Conservation (phyloP, 768 basidiomycete genomes). For the Clitopilus passeckerianus region DNA sequence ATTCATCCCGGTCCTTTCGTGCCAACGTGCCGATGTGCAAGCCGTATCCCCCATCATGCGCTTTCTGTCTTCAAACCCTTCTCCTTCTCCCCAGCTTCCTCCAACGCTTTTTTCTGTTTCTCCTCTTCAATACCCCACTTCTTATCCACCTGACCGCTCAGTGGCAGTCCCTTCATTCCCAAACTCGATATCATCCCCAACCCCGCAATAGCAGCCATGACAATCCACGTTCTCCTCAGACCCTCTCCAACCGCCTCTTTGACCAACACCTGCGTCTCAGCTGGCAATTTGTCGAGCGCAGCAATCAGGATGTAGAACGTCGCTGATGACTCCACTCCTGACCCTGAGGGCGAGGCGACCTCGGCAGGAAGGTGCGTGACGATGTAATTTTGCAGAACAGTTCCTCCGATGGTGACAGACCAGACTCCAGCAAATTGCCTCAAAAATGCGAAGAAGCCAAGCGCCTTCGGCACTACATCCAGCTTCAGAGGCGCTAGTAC, state of each 20-base stretch:
- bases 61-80: background rate
- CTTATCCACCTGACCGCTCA: conserved; percentile 24
- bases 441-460: conserved; percentile 36
- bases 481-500: conserved; percentile 42
- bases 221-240: conserved; percentile 35
- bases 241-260: conserved; percentile 33
- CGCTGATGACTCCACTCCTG: conserved; percentile 39
- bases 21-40: too few relatives aligned
- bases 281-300: background rate
- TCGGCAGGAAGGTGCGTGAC: conserved; percentile 30
- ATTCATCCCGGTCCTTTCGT: too few relatives aligned
- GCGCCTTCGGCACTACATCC: conserved; percentile 31
- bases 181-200: conserved; percentile 28
- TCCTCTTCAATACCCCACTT: conserved; percentile 18
- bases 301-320: conserved; percentile 22
- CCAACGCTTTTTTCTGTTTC: conserved; percentile 12
- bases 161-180: conserved; percentile 25
- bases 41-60: too few relatives aligned
- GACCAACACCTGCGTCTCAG: background rate
- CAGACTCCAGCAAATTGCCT: conserved; percentile 35
- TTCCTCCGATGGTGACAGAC: conserved; percentile 46
- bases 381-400: conserved; percentile 50
- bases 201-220: conserved; percentile 32
- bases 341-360: conserved; percentile 31
- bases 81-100: background rate